Conservation (phyloP, 805 yeast species). For the Ogataea saltuana region DNA sequence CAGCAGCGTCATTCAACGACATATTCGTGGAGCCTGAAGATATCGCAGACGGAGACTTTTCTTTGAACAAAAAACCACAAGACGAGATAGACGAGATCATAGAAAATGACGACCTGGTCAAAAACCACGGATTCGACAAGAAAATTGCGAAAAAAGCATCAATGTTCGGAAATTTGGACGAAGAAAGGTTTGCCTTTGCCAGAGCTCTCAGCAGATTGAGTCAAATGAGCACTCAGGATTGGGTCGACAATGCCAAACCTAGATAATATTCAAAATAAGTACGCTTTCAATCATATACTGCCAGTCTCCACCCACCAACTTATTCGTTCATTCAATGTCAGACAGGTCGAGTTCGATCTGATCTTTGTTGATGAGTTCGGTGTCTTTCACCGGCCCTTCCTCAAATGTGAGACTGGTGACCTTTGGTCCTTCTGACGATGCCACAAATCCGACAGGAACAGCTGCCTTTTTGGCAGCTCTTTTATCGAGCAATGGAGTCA, state of each 20-base stretch:
- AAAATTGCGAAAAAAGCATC: slow-evolving; percentile 68
- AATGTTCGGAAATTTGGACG: slow-evolving; percentile 81
- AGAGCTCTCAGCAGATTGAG: slow-evolving; percentile 87
- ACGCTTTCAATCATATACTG: slow-evolving; percentile 4
- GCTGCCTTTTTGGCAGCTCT: slow-evolving; percentile 19
- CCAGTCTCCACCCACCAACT: background rate
- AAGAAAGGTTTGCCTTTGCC: slow-evolving; percentile 95
- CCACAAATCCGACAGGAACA: slow-evolving; percentile 52
- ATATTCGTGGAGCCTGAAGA: slow-evolving; percentile 83
- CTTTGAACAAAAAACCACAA: slow-evolving; percentile 34
- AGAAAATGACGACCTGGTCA: slow-evolving; percentile 62
- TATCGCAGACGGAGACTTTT: slow-evolving; percentile 48
- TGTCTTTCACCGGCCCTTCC: background rate
- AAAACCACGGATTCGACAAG: slow-evolving; percentile 75
- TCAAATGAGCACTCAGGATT: slow-evolving; percentile 91
- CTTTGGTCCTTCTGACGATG: slow-evolving; percentile 39
- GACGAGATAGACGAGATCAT: slow-evolving; percentile 34
- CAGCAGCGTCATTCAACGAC: slow-evolving; percentile 80
- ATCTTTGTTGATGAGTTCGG: slow-evolving; percentile 48
- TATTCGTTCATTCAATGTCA: slow-evolving; percentile 22
- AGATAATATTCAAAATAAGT: slow-evolving; percentile 7
- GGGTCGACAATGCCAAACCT: slow-evolving; percentile 59
- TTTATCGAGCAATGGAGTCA: slow-evolving; percentile 25
- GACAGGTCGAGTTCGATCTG: slow-evolving; percentile 57
- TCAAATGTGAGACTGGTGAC: slow-evolving; percentile 30